Percentiles rank a stretch among this genome's conserved stretches.
Evolutionary conservation across 208 protist species (phyloP).

Genomic region (Acanthamoeba healyi): DNA sequence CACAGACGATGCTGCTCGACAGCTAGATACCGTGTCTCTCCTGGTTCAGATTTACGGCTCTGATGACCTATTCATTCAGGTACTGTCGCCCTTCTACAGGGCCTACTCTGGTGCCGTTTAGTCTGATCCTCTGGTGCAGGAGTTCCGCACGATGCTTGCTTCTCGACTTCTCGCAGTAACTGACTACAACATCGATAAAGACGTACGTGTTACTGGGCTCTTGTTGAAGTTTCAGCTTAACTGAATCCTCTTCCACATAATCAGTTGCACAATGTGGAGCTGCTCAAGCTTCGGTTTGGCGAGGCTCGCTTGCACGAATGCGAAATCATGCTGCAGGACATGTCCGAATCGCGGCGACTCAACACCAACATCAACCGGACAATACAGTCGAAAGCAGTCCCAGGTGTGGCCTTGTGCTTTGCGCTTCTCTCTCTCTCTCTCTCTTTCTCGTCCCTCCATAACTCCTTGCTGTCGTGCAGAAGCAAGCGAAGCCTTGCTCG

Average conservation of each 20-base stretch:
- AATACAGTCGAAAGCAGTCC: not conserved
- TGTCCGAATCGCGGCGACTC: conserved; percentile 25
- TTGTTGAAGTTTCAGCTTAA: not conserved
- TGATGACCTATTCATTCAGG: conserved; percentile 58
- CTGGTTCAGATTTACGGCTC: conserved; percentile 65
- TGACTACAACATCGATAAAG: conserved; percentile 67
- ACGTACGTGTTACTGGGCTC: not conserved
- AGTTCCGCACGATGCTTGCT: conserved; percentile 54
- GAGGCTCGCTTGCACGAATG: conserved; percentile 60
- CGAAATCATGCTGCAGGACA: conserved; percentile 68
- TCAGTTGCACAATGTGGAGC: conserved; percentile 18
- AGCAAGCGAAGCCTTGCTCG: not conserved
- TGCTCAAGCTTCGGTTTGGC: conserved; percentile 66
- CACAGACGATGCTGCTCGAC: conserved; percentile 11
- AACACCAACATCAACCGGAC: conserved; percentile 54
- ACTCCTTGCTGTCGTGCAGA: not conserved
- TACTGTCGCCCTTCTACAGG: not conserved
- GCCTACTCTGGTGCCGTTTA: not conserved
- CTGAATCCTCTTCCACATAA: not conserved
- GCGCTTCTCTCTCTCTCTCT: not conserved
- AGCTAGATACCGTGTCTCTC: conserved; percentile 28
- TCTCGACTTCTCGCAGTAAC: not conserved
- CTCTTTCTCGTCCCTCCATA: not conserved
- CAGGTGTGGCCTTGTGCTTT: conserved; percentile 24
- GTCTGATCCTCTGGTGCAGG: not conserved